Conservation (phyloP, 768 basidiomycete genomes). For the Collybia sp. region DNA sequence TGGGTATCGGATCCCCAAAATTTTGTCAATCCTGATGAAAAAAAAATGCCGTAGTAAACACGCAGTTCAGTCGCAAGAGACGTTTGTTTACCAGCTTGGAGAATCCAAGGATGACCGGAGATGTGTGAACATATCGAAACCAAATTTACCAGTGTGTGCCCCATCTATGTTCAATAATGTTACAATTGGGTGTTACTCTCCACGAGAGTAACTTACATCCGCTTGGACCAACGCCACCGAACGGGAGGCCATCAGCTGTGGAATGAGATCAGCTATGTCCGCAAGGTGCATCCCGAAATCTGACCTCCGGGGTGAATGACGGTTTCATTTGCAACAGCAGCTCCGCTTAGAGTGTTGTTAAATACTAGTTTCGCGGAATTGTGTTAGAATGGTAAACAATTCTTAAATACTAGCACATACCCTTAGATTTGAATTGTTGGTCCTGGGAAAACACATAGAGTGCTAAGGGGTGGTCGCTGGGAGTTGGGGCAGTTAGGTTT, state of each 20-base stretch:
- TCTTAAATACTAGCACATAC: constrained; percentile 23
- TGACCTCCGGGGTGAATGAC: constrained; percentile 56
- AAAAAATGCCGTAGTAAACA: neutral
- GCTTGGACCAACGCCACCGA: constrained; percentile 23
- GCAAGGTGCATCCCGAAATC: constrained; percentile 11
- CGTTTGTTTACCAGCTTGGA: constrained; percentile 46
- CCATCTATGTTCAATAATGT: constrained; percentile 39
- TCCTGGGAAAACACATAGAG: constrained; percentile 75
- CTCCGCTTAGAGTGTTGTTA: constrained; percentile 67
- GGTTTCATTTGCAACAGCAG: constrained; percentile 64
- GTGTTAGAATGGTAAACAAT: neutral
- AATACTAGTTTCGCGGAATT: constrained; percentile 40
- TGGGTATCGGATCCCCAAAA: constrained; percentile 53
- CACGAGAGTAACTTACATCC: constrained; percentile 49
- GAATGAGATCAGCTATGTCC: neutral
- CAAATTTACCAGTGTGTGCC: constrained; percentile 65
- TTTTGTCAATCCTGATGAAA: constrained; percentile 44
- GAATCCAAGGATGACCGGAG: constrained; percentile 55
- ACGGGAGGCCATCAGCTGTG: constrained; percentile 18
- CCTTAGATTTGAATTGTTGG: constrained; percentile 52
- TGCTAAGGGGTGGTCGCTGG: constrained; percentile 68
- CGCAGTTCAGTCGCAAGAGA: constrained; percentile 11
- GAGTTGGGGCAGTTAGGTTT: neutral
- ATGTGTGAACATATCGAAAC: constrained; percentile 80
- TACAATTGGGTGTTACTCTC: neutral